Percentiles rank a stretch among this genome's conserved stretches.
These are phyloP conservation scores for Fomitopsis palustris DNA, from an alignment of 1,284 basidiomycete genomes.

Conservation along the genomic window DNA sequence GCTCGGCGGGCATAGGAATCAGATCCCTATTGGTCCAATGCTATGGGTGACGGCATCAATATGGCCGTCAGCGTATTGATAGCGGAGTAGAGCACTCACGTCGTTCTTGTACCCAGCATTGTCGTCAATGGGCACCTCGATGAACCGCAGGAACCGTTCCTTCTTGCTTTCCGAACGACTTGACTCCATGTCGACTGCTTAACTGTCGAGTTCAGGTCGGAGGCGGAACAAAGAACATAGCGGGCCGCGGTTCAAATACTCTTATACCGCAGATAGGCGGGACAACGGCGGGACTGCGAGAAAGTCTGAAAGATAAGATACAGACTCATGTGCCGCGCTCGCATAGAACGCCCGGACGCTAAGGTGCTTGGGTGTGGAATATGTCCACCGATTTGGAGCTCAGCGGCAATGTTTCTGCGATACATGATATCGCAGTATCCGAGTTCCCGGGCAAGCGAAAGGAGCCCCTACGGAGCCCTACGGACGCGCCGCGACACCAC, in stretches of 20 bases:
- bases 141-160: background rate
- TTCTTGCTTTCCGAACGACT: background rate
- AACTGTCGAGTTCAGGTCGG: background rate
- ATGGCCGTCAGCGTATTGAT: background rate
- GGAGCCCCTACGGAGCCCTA: no score
- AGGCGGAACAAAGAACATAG: background rate
- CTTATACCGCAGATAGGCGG: background rate
- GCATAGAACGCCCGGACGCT: background rate
- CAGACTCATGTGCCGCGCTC: background rate
- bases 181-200: background rate
- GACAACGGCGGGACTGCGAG: background rate
- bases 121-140: constrained; percentile 9
- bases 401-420: background rate
- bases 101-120: constrained; percentile 7
- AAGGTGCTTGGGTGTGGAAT: background rate
- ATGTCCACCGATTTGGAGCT: background rate
- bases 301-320: background rate
- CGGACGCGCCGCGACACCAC: no score
- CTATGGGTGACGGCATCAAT: background rate
- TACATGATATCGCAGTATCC: background rate
- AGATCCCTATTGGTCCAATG: constrained; percentile 8
- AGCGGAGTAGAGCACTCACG: background rate
- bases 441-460: background rate
- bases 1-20: constrained; percentile 8
- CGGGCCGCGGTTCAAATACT: background rate